Evolutionary conservation across 805 yeast genomes (phyloP), one percentile per base, ranked within the genome.

Genomic region (Candida corydali): DNA sequence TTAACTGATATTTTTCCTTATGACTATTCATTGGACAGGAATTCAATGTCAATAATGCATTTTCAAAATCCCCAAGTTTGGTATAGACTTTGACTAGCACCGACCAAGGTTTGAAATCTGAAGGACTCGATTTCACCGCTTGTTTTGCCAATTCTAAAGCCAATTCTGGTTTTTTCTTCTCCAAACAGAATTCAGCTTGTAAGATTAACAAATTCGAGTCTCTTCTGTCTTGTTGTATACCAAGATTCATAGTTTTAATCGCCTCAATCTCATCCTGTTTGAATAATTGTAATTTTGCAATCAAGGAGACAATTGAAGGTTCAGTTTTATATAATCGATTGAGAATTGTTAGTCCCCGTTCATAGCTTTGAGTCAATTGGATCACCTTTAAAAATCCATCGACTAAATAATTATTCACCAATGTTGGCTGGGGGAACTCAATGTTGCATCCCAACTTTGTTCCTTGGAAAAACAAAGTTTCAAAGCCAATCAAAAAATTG

Each of bases 21-120:
- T 79, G 77, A 8, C 83, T 75, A 37, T 80, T 80, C 87, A 85
- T 82, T 17, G 94, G 94, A 51, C 89, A 82, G 11, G 91, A 79
- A 50, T 85, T 85, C 45, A 85, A 65, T 1, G 88, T 76, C 39
- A 83, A 59, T 36, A 85, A 64, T 1, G 93, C 85, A 46, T 81
- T 75, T 52, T 83, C 89, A 53, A 77, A 76, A 55, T 82, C 81
- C 18, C 78, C 78, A 35, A 76, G 53, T 30, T 72, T 70, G 26
- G 83, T 75, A 55, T 84, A 83, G 1, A 77, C 73, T 46, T 71
- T 70, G 7, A 83, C 84, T 40, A 85, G 57, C 39, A 75, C 59
- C 3, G 81, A 71, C 95, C 95, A 85, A 2, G 87, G 76, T 45
- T 69, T 73, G 55, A 83, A 84, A 48, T 79, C 84, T 5, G 88